Conservation (phyloP, 805 yeast species). For the Ogataea chonburiensis region DNA sequence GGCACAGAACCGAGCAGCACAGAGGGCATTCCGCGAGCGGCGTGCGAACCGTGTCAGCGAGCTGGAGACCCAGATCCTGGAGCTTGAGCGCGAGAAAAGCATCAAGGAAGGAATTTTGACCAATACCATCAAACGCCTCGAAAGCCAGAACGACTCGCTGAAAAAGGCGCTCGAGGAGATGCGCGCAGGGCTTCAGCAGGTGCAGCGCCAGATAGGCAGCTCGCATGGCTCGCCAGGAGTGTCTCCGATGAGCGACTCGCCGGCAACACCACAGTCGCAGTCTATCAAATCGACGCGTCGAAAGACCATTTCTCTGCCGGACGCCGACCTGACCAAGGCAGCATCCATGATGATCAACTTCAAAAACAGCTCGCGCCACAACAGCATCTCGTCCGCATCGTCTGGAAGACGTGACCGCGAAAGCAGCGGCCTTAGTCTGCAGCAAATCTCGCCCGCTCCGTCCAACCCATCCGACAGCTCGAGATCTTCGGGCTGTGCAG, state of each 20-base stretch:
- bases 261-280: constrained; percentile 22
- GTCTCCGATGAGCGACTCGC: constrained; percentile 19
- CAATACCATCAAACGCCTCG: constrained; percentile 50
- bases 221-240: constrained; percentile 12
- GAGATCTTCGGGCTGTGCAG: constrained; percentile 44
- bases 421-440: constrained; percentile 12
- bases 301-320: constrained; percentile 12
- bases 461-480: constrained; percentile 45
- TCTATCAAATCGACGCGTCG: constrained; percentile 7
- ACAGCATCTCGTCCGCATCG: constrained; percentile 24
- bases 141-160: constrained; percentile 44
- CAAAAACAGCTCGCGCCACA: constrained; percentile 28
- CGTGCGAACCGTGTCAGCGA: constrained; percentile 80
- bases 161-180: constrained; percentile 43
- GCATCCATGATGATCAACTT: constrained; percentile 32
- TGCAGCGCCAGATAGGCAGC: constrained; percentile 18
- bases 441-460: constrained; percentile 49
- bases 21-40: constrained; percentile 85
- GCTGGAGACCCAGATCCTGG: constrained; percentile 66
- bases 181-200: constrained; percentile 23
- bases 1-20: constrained; percentile 94
- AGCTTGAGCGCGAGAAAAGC: constrained; percentile 65
- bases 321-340: constrained; percentile 27
- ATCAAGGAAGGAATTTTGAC: constrained; percentile 54
- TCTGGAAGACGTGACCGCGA: constrained; percentile 13